phyloP scores from a whole-genome alignment of 345 rosid genomes.

The Turritis glabra region DNA sequence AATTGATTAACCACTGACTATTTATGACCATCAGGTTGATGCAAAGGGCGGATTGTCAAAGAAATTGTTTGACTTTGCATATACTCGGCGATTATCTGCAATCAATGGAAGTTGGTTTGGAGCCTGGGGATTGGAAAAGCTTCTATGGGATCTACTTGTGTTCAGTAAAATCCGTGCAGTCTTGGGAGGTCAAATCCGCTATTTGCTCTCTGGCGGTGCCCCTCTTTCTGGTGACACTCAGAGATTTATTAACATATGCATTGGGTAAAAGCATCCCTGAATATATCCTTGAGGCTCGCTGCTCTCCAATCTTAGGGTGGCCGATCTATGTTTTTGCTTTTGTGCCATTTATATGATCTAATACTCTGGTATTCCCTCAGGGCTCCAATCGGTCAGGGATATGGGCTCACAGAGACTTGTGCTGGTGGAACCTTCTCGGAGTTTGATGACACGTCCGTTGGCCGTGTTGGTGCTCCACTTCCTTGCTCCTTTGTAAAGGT shows the following conservation, averaged over 20 bases:
- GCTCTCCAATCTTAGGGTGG: not conserved
- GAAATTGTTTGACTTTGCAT: conserved; percentile 84
- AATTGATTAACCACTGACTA: conserved; percentile 1
- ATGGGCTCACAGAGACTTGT: conserved; percentile 97
- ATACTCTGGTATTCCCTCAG: conserved; percentile 44
- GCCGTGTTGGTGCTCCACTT: conserved; percentile 96
- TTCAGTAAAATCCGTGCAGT: conserved; percentile 81
- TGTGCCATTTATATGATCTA: not conserved
- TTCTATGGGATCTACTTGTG: conserved; percentile 84
- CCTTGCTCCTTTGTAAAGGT: conserved; percentile 97
- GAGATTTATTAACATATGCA: conserved; percentile 97
- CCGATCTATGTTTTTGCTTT: not conserved
- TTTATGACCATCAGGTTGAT: conserved; percentile 63
- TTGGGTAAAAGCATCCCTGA: conserved; percentile 64
- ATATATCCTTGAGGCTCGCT: conserved; percentile 25
- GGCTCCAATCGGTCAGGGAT: conserved; percentile 99
- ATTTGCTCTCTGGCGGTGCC: conserved; percentile 98
- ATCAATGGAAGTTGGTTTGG: conserved; percentile 97
- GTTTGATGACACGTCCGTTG: conserved; percentile 93
- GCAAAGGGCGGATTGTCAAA: conserved; percentile 80
- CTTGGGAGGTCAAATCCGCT: conserved; percentile 88
- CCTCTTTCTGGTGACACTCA: conserved; percentile 97
- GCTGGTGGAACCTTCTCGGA: conserved; percentile 99
- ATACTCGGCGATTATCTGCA: conserved; percentile 86
- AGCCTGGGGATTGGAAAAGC: conserved; percentile 88